Conservation (phyloP, 768 basidiomycete species). For the Mycena kentingensis region DNA sequence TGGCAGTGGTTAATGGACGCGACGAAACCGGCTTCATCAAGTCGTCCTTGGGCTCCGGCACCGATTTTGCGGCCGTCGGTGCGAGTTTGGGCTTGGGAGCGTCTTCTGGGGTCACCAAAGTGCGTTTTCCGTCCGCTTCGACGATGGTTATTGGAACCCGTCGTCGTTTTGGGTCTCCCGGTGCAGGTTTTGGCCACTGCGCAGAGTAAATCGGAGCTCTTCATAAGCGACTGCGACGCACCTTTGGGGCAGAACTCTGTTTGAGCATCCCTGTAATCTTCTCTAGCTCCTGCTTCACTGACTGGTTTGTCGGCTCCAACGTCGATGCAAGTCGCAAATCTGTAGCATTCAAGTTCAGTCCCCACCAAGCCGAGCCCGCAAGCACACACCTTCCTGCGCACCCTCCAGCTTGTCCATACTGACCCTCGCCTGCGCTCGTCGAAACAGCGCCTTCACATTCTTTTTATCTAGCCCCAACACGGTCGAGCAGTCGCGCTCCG, state of each 20-base stretch:
- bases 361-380: not conserved
- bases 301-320: slow-evolving; percentile 64
- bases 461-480: slow-evolving; percentile 54
- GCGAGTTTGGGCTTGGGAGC: slow-evolving; percentile 6
- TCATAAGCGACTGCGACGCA: not conserved
- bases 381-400: slow-evolving; percentile 60
- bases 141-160: slow-evolving; percentile 48
- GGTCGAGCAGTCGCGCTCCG: slow-evolving; percentile 75
- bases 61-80: not conserved
- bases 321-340: slow-evolving; percentile 62
- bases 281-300: slow-evolving; percentile 63
- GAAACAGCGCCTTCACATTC: slow-evolving; percentile 80
- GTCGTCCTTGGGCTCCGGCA: slow-evolving; percentile 12
- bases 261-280: slow-evolving; percentile 47
- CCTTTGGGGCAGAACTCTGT: slow-evolving; percentile 29
- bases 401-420: slow-evolving; percentile 55
- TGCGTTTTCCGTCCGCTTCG: slow-evolving; percentile 12
- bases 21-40: slow-evolving; percentile 45
- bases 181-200: slow-evolving; percentile 16
- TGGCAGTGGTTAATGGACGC: slow-evolving; percentile 28
- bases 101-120: slow-evolving; percentile 12
- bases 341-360: slow-evolving; percentile 30
- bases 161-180: slow-evolving; percentile 50
- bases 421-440: slow-evolving; percentile 72
- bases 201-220: slow-evolving; percentile 11